Percentiles rank a stretch among this genome's conserved stretches.
Evolutionary conservation across 1,139 yeast genomes (phyloP).

Genomic region (Geotrichum aggregatum): DNA sequence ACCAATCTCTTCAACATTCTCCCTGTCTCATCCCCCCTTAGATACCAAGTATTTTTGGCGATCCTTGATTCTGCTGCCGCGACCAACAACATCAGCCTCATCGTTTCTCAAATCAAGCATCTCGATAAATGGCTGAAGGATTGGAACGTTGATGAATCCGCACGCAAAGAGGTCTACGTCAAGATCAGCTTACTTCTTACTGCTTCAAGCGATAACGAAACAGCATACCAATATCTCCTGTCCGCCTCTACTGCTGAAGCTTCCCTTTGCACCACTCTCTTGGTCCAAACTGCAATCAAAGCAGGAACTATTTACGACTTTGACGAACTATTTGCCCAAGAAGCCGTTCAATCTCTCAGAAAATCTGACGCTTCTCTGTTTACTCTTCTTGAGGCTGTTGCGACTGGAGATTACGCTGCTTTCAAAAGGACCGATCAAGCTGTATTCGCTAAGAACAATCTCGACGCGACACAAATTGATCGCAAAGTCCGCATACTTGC

Average conservation of each 20-base stretch:
- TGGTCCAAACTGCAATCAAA: constrained; percentile 32
- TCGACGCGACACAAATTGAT: constrained; percentile 30
- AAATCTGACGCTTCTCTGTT: constrained; percentile 27
- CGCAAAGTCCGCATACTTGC: constrained; percentile 33
- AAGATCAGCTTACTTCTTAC: constrained; percentile 32
- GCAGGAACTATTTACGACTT: constrained; percentile 36
- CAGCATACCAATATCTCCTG: constrained; percentile 33
- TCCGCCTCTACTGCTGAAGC: constrained; percentile 32
- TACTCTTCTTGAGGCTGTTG: constrained; percentile 34
- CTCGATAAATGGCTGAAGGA: constrained; percentile 40
- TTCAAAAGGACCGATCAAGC: constrained; percentile 26
- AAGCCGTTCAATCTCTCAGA: constrained; percentile 34
- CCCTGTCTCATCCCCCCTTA: constrained; percentile 33
- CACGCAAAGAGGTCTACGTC: constrained; percentile 32
- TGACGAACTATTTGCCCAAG: constrained; percentile 36
- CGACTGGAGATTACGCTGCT: constrained; percentile 37
- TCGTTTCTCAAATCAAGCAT: constrained; percentile 40
- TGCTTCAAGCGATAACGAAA: constrained; percentile 28
- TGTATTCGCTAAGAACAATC: constrained; percentile 24
- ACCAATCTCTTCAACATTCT: constrained; percentile 44
- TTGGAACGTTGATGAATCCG: constrained; percentile 37
- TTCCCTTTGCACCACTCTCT: constrained; percentile 29
- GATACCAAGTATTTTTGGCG: constrained; percentile 36
- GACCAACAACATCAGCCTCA: constrained; percentile 36
- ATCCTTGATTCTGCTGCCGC: constrained; percentile 38